A percentile compares a stretch with the other conserved stretches of the same genome.
phyloP scores from a whole-genome alignment of 2,329 filamentous ascomycete species.

The Monosporascus cannonballus region DNA sequence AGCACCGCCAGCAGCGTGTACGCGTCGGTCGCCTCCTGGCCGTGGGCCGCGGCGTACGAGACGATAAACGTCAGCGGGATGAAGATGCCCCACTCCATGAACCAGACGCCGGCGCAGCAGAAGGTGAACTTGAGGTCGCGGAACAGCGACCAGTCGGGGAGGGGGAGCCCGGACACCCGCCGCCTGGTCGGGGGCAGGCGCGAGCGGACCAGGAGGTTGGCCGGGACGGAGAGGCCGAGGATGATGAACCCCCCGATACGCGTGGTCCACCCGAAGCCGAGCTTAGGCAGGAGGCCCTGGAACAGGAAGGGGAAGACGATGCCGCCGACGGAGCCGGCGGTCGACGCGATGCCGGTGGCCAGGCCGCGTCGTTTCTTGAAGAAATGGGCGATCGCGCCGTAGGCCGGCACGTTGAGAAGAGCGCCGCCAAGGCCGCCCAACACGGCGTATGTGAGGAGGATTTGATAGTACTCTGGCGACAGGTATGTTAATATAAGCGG shows the following conservation, averaged over 20 bases:
- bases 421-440: constrained; percentile 67
- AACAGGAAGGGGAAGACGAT: constrained; percentile 52
- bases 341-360: constrained; percentile 76
- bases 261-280: constrained; percentile 44
- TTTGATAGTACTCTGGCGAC: constrained; percentile 65
- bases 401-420: constrained; percentile 70
- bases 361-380: constrained; percentile 69
- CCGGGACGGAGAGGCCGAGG: constrained; percentile 38
- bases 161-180: constrained; percentile 41
- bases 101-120: constrained; percentile 58
- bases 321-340: constrained; percentile 65
- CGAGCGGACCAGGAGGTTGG: constrained; percentile 43
- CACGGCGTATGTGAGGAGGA: constrained; percentile 70
- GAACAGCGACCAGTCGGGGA: constrained; percentile 59
- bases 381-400: constrained; percentile 72
- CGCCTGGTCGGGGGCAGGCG: constrained; percentile 45
- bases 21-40: constrained; percentile 53
- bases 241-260: constrained; percentile 46
- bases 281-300: constrained; percentile 36
- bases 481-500: background rate
- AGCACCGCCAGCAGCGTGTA: constrained; percentile 77
- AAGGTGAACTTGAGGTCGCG: constrained; percentile 52
- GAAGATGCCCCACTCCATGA: constrained; percentile 53
- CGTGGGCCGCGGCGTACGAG: constrained; percentile 50
- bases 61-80: constrained; percentile 21